These are phyloP conservation scores for Dothistroma pini DNA, from an alignment of 2,329 filamentous ascomycete species.

Conservation along the genomic window DNA sequence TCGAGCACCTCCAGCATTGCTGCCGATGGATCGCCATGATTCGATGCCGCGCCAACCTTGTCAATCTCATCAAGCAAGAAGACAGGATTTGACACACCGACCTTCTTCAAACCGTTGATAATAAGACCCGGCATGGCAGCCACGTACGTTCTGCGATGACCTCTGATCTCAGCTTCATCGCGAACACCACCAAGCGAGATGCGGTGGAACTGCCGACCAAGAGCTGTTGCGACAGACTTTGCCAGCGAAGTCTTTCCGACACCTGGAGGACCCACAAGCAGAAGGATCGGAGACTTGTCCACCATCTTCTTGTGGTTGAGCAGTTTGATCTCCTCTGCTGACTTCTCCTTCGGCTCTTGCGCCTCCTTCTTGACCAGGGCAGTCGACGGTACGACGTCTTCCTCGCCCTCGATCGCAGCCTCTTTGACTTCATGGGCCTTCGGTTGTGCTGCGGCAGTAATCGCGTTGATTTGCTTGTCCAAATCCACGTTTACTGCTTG, in stretches of 20 bases:
- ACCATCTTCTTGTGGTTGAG: slow-evolving; percentile 79
- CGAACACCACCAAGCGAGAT: slow-evolving; percentile 94
- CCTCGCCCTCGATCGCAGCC: slow-evolving; percentile 50
- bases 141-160: slow-evolving; percentile 92
- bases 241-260: slow-evolving; percentile 95
- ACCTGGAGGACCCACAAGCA: slow-evolving; percentile 88
- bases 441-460: slow-evolving; percentile 43
- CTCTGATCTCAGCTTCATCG: slow-evolving; percentile 94
- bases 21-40: slow-evolving; percentile 92
- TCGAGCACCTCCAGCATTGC: slow-evolving; percentile 98
- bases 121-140: slow-evolving; percentile 98
- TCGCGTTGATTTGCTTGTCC: slow-evolving; percentile 67
- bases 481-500: slow-evolving; percentile 82
- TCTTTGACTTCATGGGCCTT: slow-evolving; percentile 38
- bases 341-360: slow-evolving; percentile 41
- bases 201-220: slow-evolving; percentile 93
- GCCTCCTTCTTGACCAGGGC: slow-evolving; percentile 29
- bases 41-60: slow-evolving; percentile 86
- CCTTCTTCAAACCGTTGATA: slow-evolving; percentile 90
- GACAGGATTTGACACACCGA: slow-evolving; percentile 91
- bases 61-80: slow-evolving; percentile 97
- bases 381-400: slow-evolving; percentile 49
- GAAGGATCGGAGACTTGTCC: slow-evolving; percentile 92
- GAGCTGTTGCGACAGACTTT: slow-evolving; percentile 83
- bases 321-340: slow-evolving; percentile 63